Evolutionary conservation across 2,329 filamentous ascomycete genomes (phyloP).

Genomic region (Uncinocarpus reesii): DNA sequence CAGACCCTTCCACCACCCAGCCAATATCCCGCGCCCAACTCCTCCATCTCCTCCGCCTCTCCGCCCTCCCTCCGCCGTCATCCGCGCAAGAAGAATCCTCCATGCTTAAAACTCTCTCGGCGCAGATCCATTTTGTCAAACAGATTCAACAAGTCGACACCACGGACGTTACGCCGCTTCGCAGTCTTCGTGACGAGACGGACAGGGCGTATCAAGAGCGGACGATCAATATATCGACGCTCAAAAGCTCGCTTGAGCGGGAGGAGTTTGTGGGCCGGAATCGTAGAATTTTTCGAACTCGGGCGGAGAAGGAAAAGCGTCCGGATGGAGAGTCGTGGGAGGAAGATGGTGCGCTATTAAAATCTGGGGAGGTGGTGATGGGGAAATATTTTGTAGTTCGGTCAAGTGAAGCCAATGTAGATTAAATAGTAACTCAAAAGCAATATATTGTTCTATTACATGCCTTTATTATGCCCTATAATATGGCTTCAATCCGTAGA

Average conservation of each 20-base stretch:
- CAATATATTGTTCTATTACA: background rate
- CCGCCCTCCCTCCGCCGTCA: constrained; percentile 67
- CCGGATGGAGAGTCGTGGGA: constrained; percentile 45
- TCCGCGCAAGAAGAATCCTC: constrained; percentile 51
- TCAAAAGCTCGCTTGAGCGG: constrained; percentile 31
- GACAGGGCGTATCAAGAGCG: constrained; percentile 30
- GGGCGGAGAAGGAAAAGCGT: constrained; percentile 22
- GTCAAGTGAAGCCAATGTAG: constrained; percentile 17
- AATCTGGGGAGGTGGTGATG: constrained; percentile 53
- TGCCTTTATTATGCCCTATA: background rate
- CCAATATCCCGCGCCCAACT: constrained; percentile 57
- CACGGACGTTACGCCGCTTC: constrained; percentile 58
- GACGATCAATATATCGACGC: constrained; percentile 30
- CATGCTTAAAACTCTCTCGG: constrained; percentile 65
- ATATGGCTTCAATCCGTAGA: background rate
- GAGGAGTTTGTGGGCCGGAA: constrained; percentile 35
- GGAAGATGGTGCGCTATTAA: constrained; percentile 55
- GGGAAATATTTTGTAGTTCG: constrained; percentile 72
- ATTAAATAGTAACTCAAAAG: background rate
- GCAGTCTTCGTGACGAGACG: constrained; percentile 66
- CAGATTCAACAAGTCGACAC: constrained; percentile 74
- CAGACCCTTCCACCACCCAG: constrained; percentile 22
- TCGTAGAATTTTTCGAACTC: constrained; percentile 39
- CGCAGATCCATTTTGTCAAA: constrained; percentile 84
- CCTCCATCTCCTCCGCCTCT: constrained; percentile 76